Conservation (phyloP, 176 grass and related monocot genomes). For the Eragrostis nindensis region DNA sequence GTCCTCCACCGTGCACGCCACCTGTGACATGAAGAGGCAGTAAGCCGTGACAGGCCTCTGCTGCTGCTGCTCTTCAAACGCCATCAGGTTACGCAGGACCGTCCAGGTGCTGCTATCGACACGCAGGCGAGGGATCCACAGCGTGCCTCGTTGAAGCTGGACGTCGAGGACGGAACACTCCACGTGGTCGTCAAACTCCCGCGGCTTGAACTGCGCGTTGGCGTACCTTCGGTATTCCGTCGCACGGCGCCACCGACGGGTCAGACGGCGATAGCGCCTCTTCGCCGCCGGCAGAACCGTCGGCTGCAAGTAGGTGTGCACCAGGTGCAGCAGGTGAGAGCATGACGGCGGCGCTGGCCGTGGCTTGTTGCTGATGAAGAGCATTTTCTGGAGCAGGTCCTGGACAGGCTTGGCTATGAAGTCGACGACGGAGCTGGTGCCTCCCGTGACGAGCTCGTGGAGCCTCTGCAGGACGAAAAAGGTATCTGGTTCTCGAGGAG, state of each 20-base stretch:
- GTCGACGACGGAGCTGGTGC: no score
- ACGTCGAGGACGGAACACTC: not conserved
- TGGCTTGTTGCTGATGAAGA: not conserved
- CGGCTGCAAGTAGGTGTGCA: not conserved
- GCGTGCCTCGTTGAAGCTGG: not conserved
- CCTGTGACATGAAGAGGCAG: constrained; percentile 32
- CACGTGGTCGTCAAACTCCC: not conserved
- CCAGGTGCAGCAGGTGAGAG: not conserved
- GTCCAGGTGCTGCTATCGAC: not conserved
- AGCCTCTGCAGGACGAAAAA: not conserved
- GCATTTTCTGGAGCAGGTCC: not conserved
- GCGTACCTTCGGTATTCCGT: not conserved
- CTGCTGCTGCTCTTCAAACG: not conserved
- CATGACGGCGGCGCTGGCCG: not conserved
- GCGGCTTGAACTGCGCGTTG: not conserved
- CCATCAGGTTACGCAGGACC: constrained; percentile 36
- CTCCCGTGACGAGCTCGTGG: not conserved
- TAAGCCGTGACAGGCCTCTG: constrained; percentile 5
- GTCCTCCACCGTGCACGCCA: constrained; percentile 9
- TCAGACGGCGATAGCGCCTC: no score
- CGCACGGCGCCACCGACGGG: not conserved
- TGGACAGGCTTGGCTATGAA: not conserved
- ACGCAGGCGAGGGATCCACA: not conserved
- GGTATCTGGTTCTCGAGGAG: constrained; percentile 37
- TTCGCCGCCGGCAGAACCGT: not conserved